Base-by-base conservation (phyloP, 108 stramenopile species). In the Nitzschia sp. region DNA sequence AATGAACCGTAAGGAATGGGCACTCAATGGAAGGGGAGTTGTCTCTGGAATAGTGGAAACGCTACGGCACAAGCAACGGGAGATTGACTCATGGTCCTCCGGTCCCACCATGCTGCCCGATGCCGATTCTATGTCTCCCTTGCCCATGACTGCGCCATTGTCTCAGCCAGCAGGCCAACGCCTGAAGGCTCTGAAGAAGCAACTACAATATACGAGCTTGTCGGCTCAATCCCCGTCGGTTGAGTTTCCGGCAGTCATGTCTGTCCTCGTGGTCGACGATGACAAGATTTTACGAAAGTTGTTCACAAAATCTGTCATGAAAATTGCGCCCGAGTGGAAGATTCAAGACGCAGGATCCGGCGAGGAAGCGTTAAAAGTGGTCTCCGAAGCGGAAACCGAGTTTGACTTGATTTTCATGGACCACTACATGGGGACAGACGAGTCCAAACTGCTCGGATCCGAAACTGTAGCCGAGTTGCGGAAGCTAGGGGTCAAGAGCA, bases 201-300 rank as follows among this genome's bases (percentile, higher is more conserved):
- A 42, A 13, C 38, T 42, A 13, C 6, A 42, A 6, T 6, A 42
- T 42, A 9, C 38, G 13, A 9, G 9, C 13, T 42, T 42, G 13
- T 42, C 38, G 38, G 13, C 13, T 6, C 9, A 42, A 6, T 6
- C 6, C 38, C 13, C 38, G 9, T 42, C 38, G 6, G 38, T 42
- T 42, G 38, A 42, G 38, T 42, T 80, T 5, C 79, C 79, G 2
- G 56, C 59, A 48, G 25, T 8, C 8, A 24, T 78, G 2, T 66
- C 74, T 5, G 80, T 81, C 19, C 36, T 85, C 48, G 70, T 85
- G 61, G 78, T 85, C 1, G 83, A 85, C 58, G 83, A 85, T 51
- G 83, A 85, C 54, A 8, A 36, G 2, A 60, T 85, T 30, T 46
- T 85, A 25, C 67, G 83, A 62, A 85, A 85, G 62, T 54, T 85